Evolutionary conservation across 2,329 filamentous ascomycete genomes (phyloP).

Genomic region (Aspergillus bombycis): DNA sequence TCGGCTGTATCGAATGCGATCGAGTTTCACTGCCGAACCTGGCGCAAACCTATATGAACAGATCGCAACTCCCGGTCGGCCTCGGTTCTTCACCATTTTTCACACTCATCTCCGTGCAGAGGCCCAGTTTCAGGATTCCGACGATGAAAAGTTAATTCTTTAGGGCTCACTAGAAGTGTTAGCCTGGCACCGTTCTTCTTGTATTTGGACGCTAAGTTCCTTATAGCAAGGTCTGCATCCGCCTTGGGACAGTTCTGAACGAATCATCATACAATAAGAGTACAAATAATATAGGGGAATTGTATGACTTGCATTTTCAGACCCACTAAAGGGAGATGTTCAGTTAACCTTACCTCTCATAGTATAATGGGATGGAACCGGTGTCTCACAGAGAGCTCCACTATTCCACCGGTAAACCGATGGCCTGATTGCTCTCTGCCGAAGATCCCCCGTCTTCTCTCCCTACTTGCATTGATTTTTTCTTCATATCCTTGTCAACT

Average conservation of each 20-base stretch:
- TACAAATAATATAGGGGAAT: background rate
- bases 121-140: background rate
- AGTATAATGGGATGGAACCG: background rate
- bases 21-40: background rate
- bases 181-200: background rate
- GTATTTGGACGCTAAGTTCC: background rate
- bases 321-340: background rate
- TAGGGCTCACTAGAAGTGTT: background rate
- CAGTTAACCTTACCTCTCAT: background rate
- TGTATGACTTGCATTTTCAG: background rate
- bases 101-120: background rate
- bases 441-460: background rate
- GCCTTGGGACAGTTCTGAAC: background rate
- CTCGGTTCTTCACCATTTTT: background rate
- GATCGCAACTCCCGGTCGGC: background rate
- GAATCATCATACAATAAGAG: background rate
- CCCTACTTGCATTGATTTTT: background rate
- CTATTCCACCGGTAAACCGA: background rate
- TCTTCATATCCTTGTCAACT: background rate
- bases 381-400: background rate
- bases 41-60: background rate
- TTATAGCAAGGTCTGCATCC: background rate
- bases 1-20: slow-evolving; percentile 1
- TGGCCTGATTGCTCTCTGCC: background rate
- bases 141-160: background rate